Base-by-base conservation (phyloP, 2,329 filamentous ascomycete species). In the Sarocladium brachiariae region DNA sequence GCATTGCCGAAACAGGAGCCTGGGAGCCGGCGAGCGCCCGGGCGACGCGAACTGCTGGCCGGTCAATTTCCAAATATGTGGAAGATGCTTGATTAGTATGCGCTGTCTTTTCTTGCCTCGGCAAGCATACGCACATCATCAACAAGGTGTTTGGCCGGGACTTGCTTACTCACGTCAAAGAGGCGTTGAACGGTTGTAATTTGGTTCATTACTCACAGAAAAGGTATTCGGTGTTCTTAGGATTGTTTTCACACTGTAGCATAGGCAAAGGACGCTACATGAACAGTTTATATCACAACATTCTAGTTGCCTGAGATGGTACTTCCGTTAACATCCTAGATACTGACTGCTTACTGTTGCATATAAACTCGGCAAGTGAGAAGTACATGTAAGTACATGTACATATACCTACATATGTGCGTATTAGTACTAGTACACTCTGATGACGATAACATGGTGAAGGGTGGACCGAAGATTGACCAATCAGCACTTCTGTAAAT, bases 221-320 rank as follows among this genome's bases (percentile, higher is more conserved):
- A 25, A 47, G 43, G 43, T 33, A 47, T 25, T 47, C 16, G 24
- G 43, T 31, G 24, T 31, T 43, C 33, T 6, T 31, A 33, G 25
- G 43, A 33, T 47, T 45, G 24, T 14, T 31, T 47, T 13, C 6
- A 16, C n/a, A 33, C 33, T 23, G 50, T 54, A 52, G 53, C 53
- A 50, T 38, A 49, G 41, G 53, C 51, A 52, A 52, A 39, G 50
- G 41, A 38, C 37, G 53, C 53, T 54, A 52, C 47, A 47, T 47
- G 43, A 25, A 33, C 33, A 47, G 43, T 47, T 18, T 33, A 27
- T 45, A 16, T 21, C n/a, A 41, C 37, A 9, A 41, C 21, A 16
- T 11, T n/a, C 16, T 23, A 21, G 16, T 24, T 41, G 34, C 6
- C 6, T 37, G 18, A n/a, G n/a, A n/a, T n/a, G n/a, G n/a, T n/a